Evolutionary conservation across 257 asterid genomes (phyloP).

Genomic region (Echites panduratus): DNA sequence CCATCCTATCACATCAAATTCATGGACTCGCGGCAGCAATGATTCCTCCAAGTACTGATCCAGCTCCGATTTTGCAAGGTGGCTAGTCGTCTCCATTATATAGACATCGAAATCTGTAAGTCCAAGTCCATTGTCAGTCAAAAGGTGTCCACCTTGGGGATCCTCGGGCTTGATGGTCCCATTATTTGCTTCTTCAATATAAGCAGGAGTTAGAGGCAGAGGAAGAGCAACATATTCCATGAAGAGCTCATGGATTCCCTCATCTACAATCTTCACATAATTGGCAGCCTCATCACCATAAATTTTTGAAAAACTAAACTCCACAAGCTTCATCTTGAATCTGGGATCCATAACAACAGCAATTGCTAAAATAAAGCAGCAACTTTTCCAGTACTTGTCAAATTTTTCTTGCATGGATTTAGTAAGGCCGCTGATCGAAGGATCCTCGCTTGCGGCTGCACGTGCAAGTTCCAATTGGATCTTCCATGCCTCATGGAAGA

Average conservation of each 20-base stretch:
- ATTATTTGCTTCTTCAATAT: conserved; percentile 52
- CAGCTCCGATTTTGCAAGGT: conserved; percentile 64
- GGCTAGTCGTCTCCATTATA: conserved; percentile 76
- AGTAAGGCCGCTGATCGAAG: conserved; percentile 46
- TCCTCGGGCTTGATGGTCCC: conserved; percentile 35
- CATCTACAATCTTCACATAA: conserved; percentile 58
- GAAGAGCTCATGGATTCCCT: conserved; percentile 87
- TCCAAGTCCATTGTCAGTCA: conserved; percentile 44
- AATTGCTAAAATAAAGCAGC: conserved; percentile 69
- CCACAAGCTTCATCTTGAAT: conserved; percentile 90
- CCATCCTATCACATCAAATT: conserved; percentile 91
- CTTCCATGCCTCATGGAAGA: conserved; percentile 98
- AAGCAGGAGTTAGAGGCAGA: conserved; percentile 51
- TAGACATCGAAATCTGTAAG: conserved; percentile 72
- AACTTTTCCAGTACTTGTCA: conserved; percentile 72
- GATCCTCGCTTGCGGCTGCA: conserved; percentile 60
- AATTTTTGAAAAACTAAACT: conserved; percentile 75
- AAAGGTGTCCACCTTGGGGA: conserved; percentile 28
- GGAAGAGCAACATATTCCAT: conserved; percentile 68
- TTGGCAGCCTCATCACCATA: conserved; percentile 64
- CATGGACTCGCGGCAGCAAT: conserved; percentile 74
- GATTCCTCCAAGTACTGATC: conserved; percentile 97
- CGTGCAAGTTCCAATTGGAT: conserved; percentile 81
- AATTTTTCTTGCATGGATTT: conserved; percentile 75
- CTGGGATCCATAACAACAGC: conserved; percentile 98